Evolutionary conservation across 2,329 filamentous ascomycete species (phyloP).

Genomic region (Orbilia quercus): DNA sequence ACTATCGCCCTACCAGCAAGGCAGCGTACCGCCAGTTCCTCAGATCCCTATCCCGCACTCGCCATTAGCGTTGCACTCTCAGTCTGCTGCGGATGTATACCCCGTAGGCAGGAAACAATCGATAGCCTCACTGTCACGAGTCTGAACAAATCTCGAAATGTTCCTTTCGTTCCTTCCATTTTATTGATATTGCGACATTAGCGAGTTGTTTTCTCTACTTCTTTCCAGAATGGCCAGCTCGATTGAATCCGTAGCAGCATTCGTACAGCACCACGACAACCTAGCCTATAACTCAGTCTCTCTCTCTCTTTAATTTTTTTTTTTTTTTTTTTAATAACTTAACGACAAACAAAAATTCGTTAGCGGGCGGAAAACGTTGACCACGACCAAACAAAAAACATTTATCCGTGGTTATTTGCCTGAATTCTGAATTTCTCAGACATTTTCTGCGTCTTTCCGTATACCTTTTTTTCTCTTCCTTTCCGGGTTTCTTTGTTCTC

Average conservation of each 20-base stretch:
- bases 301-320: too few relatives aligned
- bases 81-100: conserved; percentile 42
- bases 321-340: conserved; percentile 19
- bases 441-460: conserved; percentile 7
- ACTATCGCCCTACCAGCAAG: conserved; percentile 36
- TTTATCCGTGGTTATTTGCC: conserved; percentile 40
- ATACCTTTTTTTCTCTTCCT: conserved; percentile 12
- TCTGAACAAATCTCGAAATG: conserved; percentile 26
- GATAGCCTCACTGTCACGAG: conserved; percentile 44
- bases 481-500: conserved; percentile 21
- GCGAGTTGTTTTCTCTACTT: conserved; percentile 45
- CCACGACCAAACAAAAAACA: conserved; percentile 35
- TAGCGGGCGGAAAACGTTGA: conserved; percentile 31
- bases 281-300: conserved; percentile 12
- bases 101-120: conserved; percentile 44
- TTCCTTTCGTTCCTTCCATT: conserved; percentile 20
- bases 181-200: conserved; percentile 52
- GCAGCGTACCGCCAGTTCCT: conserved; percentile 49
- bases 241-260: too few relatives aligned
- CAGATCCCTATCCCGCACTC: conserved; percentile 54
- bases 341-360: conserved; percentile 40
- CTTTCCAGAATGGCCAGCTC: conserved; percentile 32
- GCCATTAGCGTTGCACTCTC: conserved; percentile 51
- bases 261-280: conserved; percentile 40
- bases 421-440: conserved; percentile 12